These are phyloP conservation scores for Calycina herbarum DNA, from an alignment of 2,329 filamentous ascomycete genomes.

Conservation along the genomic window DNA sequence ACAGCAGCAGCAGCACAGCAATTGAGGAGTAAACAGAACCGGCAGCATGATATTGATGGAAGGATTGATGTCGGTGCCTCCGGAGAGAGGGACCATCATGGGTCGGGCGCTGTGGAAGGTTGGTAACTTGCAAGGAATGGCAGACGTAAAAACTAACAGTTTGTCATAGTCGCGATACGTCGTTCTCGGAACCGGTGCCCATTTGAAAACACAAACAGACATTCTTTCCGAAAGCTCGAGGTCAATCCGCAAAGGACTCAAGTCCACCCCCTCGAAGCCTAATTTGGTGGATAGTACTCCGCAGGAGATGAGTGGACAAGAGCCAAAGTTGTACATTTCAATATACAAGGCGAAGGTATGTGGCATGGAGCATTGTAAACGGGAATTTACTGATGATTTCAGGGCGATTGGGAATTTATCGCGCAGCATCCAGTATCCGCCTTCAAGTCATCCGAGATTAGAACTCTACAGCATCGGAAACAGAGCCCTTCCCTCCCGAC, in stretches of 20 bases:
- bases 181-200: conserved; percentile 51
- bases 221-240: conserved; percentile 23
- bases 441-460: conserved; percentile 43
- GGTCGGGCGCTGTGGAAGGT: conserved; percentile 56
- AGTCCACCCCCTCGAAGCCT: conserved; percentile 30
- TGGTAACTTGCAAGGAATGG: conserved; percentile 23
- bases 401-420: conserved; percentile 39
- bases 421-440: conserved; percentile 35
- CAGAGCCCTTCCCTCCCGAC: conserved; percentile 60
- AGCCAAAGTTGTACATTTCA: conserved; percentile 33
- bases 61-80: conserved; percentile 50
- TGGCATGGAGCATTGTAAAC: background rate
- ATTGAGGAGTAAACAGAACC: conserved; percentile 28
- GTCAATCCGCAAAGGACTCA: conserved; percentile 28
- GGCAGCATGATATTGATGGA: conserved; percentile 48
- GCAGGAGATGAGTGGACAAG: conserved; percentile 20
- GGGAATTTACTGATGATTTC: conserved; percentile 13
- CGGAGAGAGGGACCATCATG: conserved; percentile 53
- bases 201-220: conserved; percentile 50
- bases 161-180: conserved; percentile 56
- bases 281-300: conserved; percentile 32
- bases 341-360: conserved; percentile 41
- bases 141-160: background rate
- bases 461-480: conserved; percentile 61
- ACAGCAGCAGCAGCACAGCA: background rate